Percentiles rank a stretch among this genome's conserved stretches.
Evolutionary conservation across 2,329 filamentous ascomycete species (phyloP).

Genomic region (Elsinoe arachidis): DNA sequence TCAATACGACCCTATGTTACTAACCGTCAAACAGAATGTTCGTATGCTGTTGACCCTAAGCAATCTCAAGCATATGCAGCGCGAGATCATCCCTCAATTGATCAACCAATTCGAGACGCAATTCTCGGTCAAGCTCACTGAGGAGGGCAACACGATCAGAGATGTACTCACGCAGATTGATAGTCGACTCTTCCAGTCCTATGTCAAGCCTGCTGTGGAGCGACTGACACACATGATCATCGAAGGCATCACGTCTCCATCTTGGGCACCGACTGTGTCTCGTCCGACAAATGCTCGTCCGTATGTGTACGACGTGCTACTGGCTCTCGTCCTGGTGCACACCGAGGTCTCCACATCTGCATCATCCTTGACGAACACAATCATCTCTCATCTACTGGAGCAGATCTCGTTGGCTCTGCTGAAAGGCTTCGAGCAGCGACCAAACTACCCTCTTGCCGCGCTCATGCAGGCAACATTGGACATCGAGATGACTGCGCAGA

Average conservation of each 20-base stretch:
- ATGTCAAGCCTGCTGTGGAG: constrained; percentile 69
- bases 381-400: constrained; percentile 81
- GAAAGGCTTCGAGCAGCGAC: constrained; percentile 59
- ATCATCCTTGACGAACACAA: constrained; percentile 64
- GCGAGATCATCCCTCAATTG: constrained; percentile 76
- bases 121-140: constrained; percentile 88
- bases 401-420: constrained; percentile 73
- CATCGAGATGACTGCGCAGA: constrained; percentile 94
- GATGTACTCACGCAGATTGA: constrained; percentile 90
- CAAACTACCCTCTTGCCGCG: constrained; percentile 63
- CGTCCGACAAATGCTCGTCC: constrained; percentile 67
- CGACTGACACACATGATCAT: constrained; percentile 61
- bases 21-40: constrained; percentile 33
- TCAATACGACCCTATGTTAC: background rate
- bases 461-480: constrained; percentile 97
- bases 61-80: constrained; percentile 77
- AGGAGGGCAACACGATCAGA: constrained; percentile 84
- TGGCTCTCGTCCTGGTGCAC: constrained; percentile 82
- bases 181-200: constrained; percentile 80
- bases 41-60: constrained; percentile 90
- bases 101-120: constrained; percentile 86
- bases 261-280: constrained; percentile 55
- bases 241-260: constrained; percentile 58
- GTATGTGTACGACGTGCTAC: constrained; percentile 81
- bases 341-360: constrained; percentile 52